Evolutionary conservation across 2,329 filamentous ascomycete species (phyloP), one percentile per base, ranked within the genome.

Genomic region (Neofusicoccum umdonicola): DNA sequence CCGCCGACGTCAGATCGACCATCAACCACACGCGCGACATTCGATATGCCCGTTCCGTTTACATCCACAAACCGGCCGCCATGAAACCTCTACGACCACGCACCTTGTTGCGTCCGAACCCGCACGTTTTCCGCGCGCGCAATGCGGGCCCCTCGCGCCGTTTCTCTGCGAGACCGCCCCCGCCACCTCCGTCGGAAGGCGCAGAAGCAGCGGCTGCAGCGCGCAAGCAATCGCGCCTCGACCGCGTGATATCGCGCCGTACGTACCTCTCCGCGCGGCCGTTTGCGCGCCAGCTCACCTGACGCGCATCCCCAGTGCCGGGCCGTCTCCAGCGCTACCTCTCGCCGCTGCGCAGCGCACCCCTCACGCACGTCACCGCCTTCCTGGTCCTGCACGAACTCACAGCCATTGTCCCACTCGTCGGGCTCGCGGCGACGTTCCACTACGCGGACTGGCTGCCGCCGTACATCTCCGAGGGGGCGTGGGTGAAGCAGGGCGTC

Each of bases 321-420:
- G 79, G 73, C 4, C 88, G 87, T 66, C 83, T 96, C 12, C 90
- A 86, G 65, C 83, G 81, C 61, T 91, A 93, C 79, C 88, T 91
- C 0, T 78, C 81, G 0, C 87, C 87, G 0, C 85, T 99, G 3
- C 86, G 88, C 65, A 83, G 85, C 63, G 93, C 93, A 0, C 95
- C 95, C 0, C 77, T 93, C 50, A 91, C 91, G 0, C 92, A 97
- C 78, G 83, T 96, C 47, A 87, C 90, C 1, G 89, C 94, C 0
- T 99, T 99, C 76, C 82, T 98, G 11, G 81, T 97, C 44, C 84
- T 99, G 0, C 95, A 99, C 80, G 95, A 99, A 77, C 75, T 97
- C 50, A 98, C 95, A 0, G 94, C 95, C 9, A 80, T 97, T 11
- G 77, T 94, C 1, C 94, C 94, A 0, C 79, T 98, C 0, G 76